phyloP scores from a whole-genome alignment of 768 basidiomycete species.

The Phaeotremella skinneri region DNA sequence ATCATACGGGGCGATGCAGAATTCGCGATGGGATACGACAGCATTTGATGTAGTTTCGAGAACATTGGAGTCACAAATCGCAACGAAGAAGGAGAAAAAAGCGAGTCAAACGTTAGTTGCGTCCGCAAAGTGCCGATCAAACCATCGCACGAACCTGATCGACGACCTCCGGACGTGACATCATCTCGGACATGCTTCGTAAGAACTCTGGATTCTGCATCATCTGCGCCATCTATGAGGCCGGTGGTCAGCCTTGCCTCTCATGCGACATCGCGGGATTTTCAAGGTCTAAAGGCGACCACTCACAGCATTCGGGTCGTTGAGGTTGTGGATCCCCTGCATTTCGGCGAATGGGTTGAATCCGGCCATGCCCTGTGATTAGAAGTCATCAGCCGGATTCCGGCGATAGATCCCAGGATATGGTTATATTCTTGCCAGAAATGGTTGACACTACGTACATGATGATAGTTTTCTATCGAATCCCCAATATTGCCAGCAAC shows the following conservation, averaged over 20 bases:
- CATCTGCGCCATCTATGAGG: slow-evolving; percentile 70
- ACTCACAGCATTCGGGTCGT: slow-evolving; percentile 90
- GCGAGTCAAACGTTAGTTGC: background rate
- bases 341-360: slow-evolving; percentile 89
- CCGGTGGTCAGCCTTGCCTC: slow-evolving; percentile 1
- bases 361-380: slow-evolving; percentile 41
- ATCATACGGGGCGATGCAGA: no score
- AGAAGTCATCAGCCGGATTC: background rate
- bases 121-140: background rate
- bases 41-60: no score
- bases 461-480: slow-evolving; percentile 41
- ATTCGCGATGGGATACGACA: no score
- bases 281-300: background rate
- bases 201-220: slow-evolving; percentile 70
- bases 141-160: slow-evolving; percentile 58
- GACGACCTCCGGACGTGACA: slow-evolving; percentile 83
- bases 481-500: slow-evolving; percentile 64
- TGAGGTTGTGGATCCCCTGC: slow-evolving; percentile 70
- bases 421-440: background rate
- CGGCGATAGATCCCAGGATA: background rate
- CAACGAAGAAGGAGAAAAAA: background rate
- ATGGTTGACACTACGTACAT: slow-evolving; percentile 25
- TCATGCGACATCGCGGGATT: background rate
- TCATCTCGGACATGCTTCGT: slow-evolving; percentile 79
- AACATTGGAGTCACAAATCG: no score